phyloP scores from a whole-genome alignment of 345 rosid genomes.

The Hypericum androsaemum region DNA sequence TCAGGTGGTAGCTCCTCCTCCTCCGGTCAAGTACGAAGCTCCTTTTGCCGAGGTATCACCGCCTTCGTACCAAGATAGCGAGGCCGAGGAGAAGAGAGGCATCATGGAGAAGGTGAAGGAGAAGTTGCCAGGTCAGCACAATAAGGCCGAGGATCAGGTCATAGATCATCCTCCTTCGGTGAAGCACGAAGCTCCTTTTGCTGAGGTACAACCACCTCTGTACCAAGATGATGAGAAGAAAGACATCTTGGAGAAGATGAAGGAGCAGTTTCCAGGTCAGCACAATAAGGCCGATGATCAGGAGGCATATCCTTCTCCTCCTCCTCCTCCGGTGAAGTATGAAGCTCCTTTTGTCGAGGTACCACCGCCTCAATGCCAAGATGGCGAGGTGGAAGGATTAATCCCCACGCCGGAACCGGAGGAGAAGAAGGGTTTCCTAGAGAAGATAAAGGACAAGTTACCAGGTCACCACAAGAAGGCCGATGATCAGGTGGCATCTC shows the following conservation, averaged over 20 bases:
- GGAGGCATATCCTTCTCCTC: no score
- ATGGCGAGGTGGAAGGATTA: slow-evolving; percentile 2
- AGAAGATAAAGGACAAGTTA: slow-evolving; percentile 54
- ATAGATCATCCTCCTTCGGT: no score
- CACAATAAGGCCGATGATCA: slow-evolving; percentile 41
- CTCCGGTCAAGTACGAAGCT: not conserved
- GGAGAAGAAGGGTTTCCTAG: slow-evolving; percentile 55
- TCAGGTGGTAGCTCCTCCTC: not conserved
- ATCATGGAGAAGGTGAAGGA: slow-evolving; percentile 34
- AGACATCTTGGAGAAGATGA: slow-evolving; percentile 72
- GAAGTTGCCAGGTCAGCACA: slow-evolving; percentile 37
- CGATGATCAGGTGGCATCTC: slow-evolving; percentile 14
- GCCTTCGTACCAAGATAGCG: not conserved
- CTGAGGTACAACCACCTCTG: not conserved
- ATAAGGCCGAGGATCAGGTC: no score
- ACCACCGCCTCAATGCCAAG: no score
- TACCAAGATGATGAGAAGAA: slow-evolving; percentile 41
- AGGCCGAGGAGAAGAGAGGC: slow-evolving; percentile 39
- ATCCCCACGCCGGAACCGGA: slow-evolving; percentile 18
- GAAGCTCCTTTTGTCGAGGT: no score
- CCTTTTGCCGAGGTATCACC: not conserved
- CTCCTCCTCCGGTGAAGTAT: slow-evolving; percentile 14
- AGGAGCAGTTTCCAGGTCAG: slow-evolving; percentile 79
- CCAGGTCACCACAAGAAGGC: slow-evolving; percentile 40
- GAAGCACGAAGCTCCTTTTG: slow-evolving; percentile 7